Evolutionary conservation across 2,329 filamentous ascomycete genomes (phyloP), one percentile per base, ranked within the genome.

Genomic region (Exophiala sideris): DNA sequence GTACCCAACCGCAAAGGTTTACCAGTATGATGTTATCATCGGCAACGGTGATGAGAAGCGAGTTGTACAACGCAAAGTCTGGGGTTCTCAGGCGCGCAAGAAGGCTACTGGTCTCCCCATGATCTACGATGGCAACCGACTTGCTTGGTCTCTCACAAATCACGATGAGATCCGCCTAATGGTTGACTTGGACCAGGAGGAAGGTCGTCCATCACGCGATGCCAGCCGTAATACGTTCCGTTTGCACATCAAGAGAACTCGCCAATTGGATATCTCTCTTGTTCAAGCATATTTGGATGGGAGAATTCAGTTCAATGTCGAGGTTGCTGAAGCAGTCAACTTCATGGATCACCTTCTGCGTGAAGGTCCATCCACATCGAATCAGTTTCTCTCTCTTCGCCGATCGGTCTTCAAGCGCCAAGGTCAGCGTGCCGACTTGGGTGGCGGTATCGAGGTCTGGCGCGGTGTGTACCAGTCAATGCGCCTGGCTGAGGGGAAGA

Each of bases 381-480:
- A 45, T 3, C 38, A 59, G 14, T 83, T 89, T 64, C 76, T 86
- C 0, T 72, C 83, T 0, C 87, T 96, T 70, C 92, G 90, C 70
- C 84, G 91, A 10, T 89, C 86, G 6, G 95, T 96, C 67, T 97
- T 95, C 71, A 75, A 83, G 36, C 72, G 74, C 1, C 62, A 74
- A 1, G 79, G 79, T 1, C 66, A 77, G 18, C 71, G 75, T 0
- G 68, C 68, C 5, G 71, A 77, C 3, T 79, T 96, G n/a, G 80
- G 84, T 33, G 74, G 79, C 18, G 83, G 78, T 52, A 76, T 94
- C 2, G 84, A 91, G 65, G 89, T 90, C 0, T 85, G 89, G 74
- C 96, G 95, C 68, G 94, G 94, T 29, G 86, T 91, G 3, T 97
- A 96, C 64, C 84, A 90, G 8, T 91, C 91, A 0, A 85, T 96